Base-by-base conservation (phyloP, 441 rosid genomes). In the Erodium chrysanthum region DNA sequence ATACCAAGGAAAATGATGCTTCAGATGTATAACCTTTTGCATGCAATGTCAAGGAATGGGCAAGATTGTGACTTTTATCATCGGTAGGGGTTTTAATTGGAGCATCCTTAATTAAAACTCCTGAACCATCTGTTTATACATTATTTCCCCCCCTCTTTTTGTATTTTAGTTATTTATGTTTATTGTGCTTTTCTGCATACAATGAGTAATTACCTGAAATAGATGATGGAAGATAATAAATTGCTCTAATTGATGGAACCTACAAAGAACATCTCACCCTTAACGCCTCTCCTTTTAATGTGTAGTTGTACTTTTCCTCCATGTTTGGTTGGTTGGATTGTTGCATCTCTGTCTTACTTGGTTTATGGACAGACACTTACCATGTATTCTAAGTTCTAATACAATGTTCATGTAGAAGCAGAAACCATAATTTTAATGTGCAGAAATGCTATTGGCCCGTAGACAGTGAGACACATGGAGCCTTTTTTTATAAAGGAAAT, bases 11-110 rank as follows among this genome's bases (percentile, higher is more conserved):
- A 95, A 82, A 91, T 95, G 99, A 75, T 92, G 89, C 83, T 95
- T 81, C 99, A 95, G 79, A 83, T 86, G 66, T 95, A 95, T 84
- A 95, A 95, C 76, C 92, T 95, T 74, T 75, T 95, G 78, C 93
- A 95, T 83, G 89, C 99, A 37, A 73, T 90, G 81, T 86, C 96
- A 79, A 90, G 97, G 80, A 90, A 85, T 77, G 97, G 91, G 68
- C 73, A 94, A 69, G 99, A 95, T 78, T 95, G 96, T 79, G 97
- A 95, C 81, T 95, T 87, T 71, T 95, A 95, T 86, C 97, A 95
- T 80, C 87, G 99, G 99, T 95, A 84, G 64, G 87, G 64, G 66
- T 58, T 80, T 74, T 68, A 7, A 40, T 60, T 12, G 17, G 67
- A 29, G 18, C 10, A 59, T 70, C 20, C 23, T 66, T 62, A 9